Percentiles rank a stretch among this genome's conserved stretches.
phyloP scores from a whole-genome alignment of 306 rosid species.

The Vigna reflexopilosa region DNA sequence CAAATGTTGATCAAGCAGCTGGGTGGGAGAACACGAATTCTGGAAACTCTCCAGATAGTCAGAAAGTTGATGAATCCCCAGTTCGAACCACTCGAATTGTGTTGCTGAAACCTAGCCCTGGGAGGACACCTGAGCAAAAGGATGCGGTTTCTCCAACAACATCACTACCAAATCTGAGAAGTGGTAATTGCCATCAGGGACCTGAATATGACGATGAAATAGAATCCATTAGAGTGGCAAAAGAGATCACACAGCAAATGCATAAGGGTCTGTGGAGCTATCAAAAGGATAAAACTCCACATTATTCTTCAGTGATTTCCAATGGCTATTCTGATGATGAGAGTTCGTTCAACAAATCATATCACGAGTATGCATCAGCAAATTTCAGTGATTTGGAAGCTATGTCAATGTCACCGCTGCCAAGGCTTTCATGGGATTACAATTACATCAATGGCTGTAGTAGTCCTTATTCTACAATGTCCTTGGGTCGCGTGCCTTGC shows the following conservation, averaged over 20 bases:
- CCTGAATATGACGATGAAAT: conserved; percentile 55
- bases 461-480: conserved; percentile 75
- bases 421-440: conserved; percentile 90
- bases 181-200: conserved; percentile 54
- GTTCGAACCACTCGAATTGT: conserved; percentile 85
- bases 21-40: conserved; percentile 52
- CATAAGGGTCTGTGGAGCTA: conserved; percentile 56
- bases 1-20: conserved; percentile 51
- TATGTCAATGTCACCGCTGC: conserved; percentile 75
- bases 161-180: conserved; percentile 55
- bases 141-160: conserved; percentile 63
- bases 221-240: conserved; percentile 62
- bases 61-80: conserved; percentile 59
- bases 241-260: conserved; percentile 57
- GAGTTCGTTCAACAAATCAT: conserved; percentile 82
- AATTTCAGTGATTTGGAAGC: conserved; percentile 72
- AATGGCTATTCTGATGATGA: conserved; percentile 84
- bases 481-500: conserved; percentile 74
- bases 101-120: conserved; percentile 85
- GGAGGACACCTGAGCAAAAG: conserved; percentile 61
- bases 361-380: conserved; percentile 61
- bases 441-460: conserved; percentile 62
- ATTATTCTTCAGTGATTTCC: conserved; percentile 71
- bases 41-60: conserved; percentile 49
- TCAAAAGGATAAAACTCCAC: conserved; percentile 62